Base-by-base conservation (phyloP, 2,329 filamentous ascomycete species). In the Botryosphaeria dothidea region DNA sequence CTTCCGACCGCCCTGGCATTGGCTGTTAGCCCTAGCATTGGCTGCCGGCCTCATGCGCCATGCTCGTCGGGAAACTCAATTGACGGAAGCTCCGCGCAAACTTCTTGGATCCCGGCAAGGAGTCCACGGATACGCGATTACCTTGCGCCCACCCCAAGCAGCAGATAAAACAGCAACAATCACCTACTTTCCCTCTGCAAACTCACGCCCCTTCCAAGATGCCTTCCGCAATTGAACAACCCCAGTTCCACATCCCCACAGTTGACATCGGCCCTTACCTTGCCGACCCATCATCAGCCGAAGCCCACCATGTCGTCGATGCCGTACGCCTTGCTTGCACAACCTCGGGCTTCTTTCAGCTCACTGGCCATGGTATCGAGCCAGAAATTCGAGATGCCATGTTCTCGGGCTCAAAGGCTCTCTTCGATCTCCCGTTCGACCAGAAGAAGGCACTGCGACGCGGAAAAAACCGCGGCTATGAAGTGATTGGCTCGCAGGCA, bases 401-500 rank as follows among this genome's bases (percentile, higher is more conserved):
- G 43, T 65, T 65, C 23, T 13, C 51, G 7, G 62, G 52, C 41
- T 29, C 51, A 27, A 65, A 65, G 13, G 62, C 52, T 1, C 34
- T 65, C 15, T 65, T 65, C 45, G 15, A 46, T 7, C 38, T 65
- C 4, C 21, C 52, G 1, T 48, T 51, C 11, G 45, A 49, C 8
- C 38, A 65, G 23, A 65, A 65, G 52, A 57, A 65, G n/a, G 45
- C 21, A 19, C 9, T 65, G 41, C 52, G 56, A n/a, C 46, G 62
- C 7, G 45, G 52, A 15, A 23, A 45, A 13, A 66, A 66, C 31
- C 36, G 65, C 15, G 67, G 67, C 21, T 68, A 65, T n/a, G 66
- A 68, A 25, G 45, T 58, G 21, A 31, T 68, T 13, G 67, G 67
- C 6, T 60, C 62, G 3, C 67, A 68, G 31, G 65, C 66, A 13